Evolutionary conservation across 2,329 filamentous ascomycete species (phyloP), one percentile per base, ranked within the genome.

Genomic region (Clonostachys solani): DNA sequence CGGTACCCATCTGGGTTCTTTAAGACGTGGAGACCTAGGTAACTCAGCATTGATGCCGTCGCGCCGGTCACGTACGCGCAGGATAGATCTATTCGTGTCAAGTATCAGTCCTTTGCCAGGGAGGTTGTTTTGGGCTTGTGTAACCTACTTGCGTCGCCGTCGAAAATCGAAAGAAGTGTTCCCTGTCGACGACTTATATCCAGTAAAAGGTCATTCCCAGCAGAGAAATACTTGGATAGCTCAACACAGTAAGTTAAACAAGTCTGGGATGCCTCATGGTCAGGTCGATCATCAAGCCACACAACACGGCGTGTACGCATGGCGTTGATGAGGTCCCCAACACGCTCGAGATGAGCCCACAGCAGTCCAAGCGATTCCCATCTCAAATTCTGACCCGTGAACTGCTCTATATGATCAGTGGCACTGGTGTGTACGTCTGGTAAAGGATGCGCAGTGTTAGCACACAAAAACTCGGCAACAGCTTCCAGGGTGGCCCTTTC

Each of bases 341-440:
- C 47, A 48, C 13, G 46, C 5, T 53, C 51, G 50, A 53, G 55
- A 43, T 52, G 54, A 7, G 48, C 52, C 19, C 63, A 70, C 2
- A 68, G 48, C 6, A 67, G 47, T 0, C 67, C 67, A 8, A 71
- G 42, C 0, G 61, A 56, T 46, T 71, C 68, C 68, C 67, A 71
- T 4, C 68, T 60, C 38, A 66, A 50, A 5, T 62, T 64, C 0
- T 49, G 46, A 0, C 68, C 67, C 4, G 54, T 61, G 44, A 71
- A 67, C 33, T 66, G 62, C 2, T 49, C 51, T 2, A 64, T 44
- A 67, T 67, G 71, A 17, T 50, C 49, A 3, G 56, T 48, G 36
- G 36, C 36, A 38, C 17, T 38, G 10, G 23, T 29, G 9, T 29
- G 23, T 10, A 29, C 23, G 23, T 29, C 23, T 29, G 23, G 23